Evolutionary conservation across 495 filamentous ascomycete species (phyloP), one percentile per base, ranked within the genome.

Genomic region (Lasiosphaeria miniovina): DNA sequence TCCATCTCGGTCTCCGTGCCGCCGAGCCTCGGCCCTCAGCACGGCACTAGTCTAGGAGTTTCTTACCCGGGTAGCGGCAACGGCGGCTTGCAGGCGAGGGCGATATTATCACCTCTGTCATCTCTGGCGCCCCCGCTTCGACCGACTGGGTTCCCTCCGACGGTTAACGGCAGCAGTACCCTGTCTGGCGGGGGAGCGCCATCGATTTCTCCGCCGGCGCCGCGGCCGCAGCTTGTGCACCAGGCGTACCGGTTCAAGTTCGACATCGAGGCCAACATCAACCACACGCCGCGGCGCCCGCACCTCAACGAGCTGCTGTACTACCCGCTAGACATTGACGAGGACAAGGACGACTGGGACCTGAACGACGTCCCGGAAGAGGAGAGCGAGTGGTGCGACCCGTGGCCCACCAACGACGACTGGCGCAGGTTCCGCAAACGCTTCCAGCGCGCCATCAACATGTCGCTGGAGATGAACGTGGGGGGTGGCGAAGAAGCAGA

Each of bases 221-320:
- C 50, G 4, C 59, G 55, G 1, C 67, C 61, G 14, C 64, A 64
- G 34, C 62, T 68, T 4, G 67, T 79, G 34, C 77, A 76, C 68
- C 75, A 80, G 58, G 71, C 77, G n/a, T 80, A 80, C 64, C 71
- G 76, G 53, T 79, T 75, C 65, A 77, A 76, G 57, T 79, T 78
- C 58, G 76, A 79, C 65, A 73, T 80, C 51, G 75, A 77, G 52
- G 70, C 73, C 55, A 80, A 77, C 69, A 74, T 80, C 62, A 77
- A 79, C 60, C 71, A 77, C 49, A 69, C 74, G 45, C 63, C 73
- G 33, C 74, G 74, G 12, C 70, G 74, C 2, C 77, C 76, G 14
- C 74, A 75, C 61, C 68, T 75, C 58, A 78, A 76, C 60, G 70
- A 73, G 60, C 65, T 80, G 17, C 66, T 75, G 4, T 68, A 72